Percentiles rank a stretch among this genome's conserved stretches.
Evolutionary conservation across 306 rosid species (phyloP).

Genomic region (Begonia loranthoides): DNA sequence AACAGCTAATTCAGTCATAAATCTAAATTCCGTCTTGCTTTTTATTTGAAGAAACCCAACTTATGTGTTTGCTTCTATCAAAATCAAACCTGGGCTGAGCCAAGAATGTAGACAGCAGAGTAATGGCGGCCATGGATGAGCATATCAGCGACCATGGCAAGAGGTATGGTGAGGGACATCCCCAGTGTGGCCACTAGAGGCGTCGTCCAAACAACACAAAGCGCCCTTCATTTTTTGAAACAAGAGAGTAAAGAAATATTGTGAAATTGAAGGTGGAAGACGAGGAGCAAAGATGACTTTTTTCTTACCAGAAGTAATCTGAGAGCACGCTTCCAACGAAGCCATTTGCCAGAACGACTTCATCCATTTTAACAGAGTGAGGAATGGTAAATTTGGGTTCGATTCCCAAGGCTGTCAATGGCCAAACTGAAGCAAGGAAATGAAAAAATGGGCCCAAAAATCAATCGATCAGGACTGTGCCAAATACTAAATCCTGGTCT

Average conservation of each 20-base stretch:
- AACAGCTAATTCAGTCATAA: constrained; percentile 4
- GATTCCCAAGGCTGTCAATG: constrained; percentile 82
- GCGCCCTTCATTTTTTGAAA: constrained; percentile 45
- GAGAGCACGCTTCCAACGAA: constrained; percentile 91
- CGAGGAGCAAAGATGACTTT: neutral
- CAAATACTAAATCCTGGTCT: too few species aligned
- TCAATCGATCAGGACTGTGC: too few species aligned
- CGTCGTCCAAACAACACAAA: constrained; percentile 96
- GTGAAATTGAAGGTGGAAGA: neutral
- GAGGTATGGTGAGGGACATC: constrained; percentile 98
- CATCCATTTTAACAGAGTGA: constrained; percentile 61
- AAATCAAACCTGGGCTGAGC: constrained; percentile 61
- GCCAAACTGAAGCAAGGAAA: constrained; percentile 55
- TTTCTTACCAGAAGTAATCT: constrained; percentile 76
- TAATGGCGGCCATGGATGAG: constrained; percentile 90
- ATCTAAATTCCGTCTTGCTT: neutral
- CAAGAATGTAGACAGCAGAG: constrained; percentile 80
- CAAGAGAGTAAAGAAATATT: constrained; percentile 2
- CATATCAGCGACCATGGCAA: constrained; percentile 98
- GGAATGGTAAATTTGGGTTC: constrained; percentile 91
- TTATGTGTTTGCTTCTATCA: too few species aligned
- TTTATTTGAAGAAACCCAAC: neutral
- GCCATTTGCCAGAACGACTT: constrained; percentile 90
- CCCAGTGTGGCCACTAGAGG: constrained; percentile 98
- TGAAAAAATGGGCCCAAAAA: neutral